Evolutionary conservation across 805 yeast genomes (phyloP), one percentile per base, ranked within the genome.

Genomic region (Lipomyces orientalis): DNA sequence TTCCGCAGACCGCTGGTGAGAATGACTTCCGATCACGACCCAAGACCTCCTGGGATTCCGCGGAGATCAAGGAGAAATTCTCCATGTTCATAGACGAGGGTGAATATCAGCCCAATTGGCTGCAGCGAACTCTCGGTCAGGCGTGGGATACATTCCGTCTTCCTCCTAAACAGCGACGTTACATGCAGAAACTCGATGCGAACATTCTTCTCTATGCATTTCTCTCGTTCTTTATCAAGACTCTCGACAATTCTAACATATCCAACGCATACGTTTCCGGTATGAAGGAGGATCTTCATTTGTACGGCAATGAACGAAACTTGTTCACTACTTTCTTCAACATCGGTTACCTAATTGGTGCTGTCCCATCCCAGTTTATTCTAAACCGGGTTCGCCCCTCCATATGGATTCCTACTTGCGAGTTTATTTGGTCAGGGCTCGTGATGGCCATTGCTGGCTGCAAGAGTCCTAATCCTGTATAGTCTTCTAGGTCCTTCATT

Each of bases 231-330:
- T 81, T 81, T 75, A 80, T 81, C 57, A 87, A 86, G 75, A 86
- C 87, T 61, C 79, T 89, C 60, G 91, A 88, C 74, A 82, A 82
- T 62, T 81, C 86, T 49, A 89, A 88, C 75, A 79, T 86, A 65
- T 82, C 83, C 68, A 87, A 88, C 73, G 91, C 91, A 1, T 89
- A 87, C 73, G 87, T 87, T 58, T 83, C 87, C n/a, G 89, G 90
- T 34, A 82, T 89, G 85, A 77, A 83, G 66, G 86, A 65, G 70
- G 87, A 82, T 59, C 78, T 88, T 51, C 80, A 25, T 14, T 52
- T 68, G 9, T 60, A 67, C 37, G 67, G 70, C 14, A 60, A 66
- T 10, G 66, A 68, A 52, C 60, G 68, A 10, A 66, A 68, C 39
- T 46, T 66, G 46, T 64, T 66, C 51, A 64, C 71, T 35, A 66